phyloP scores from a whole-genome alignment of 108 stramenopile species.

The Fragilaria crotonensis region DNA sequence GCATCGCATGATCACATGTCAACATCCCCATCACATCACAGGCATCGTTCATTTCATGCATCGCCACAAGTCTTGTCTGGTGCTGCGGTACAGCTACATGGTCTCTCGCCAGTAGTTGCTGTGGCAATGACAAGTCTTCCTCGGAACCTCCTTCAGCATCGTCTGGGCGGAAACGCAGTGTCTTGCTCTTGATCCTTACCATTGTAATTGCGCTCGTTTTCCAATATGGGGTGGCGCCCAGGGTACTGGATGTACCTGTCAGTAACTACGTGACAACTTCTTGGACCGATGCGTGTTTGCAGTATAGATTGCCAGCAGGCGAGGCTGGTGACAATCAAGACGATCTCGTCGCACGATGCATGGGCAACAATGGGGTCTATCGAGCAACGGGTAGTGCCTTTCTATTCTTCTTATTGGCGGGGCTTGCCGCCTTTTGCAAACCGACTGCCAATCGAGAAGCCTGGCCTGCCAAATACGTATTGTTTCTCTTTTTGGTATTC shows the following conservation, averaged over 20 bases:
- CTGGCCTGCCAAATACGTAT: constrained; percentile 80
- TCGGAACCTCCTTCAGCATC: constrained; percentile 50
- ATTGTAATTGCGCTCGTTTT: constrained; percentile 54
- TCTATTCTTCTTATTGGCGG: constrained; percentile 63
- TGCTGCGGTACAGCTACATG: constrained; percentile 73
- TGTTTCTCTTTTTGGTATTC: constrained; percentile 55
- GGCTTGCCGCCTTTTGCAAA: constrained; percentile 48
- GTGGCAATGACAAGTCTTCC: constrained; percentile 83
- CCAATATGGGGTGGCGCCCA: constrained; percentile 68
- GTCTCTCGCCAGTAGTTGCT: constrained; percentile 59
- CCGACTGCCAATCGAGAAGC: constrained; percentile 73
- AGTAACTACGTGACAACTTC: constrained; percentile 39
- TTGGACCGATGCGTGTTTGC: constrained; percentile 60
- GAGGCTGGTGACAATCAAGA: constrained; percentile 15
- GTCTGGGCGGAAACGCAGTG: constrained; percentile 77
- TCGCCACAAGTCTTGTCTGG: constrained; percentile 38
- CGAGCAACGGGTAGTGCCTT: constrained; percentile 47
- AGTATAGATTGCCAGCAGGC: too few species aligned
- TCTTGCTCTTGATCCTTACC: constrained; percentile 49
- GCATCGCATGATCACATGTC: too few species aligned
- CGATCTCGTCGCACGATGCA: constrained; percentile 49
- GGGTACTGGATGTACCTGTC: constrained; percentile 25
- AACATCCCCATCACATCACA: constrained; percentile 1
- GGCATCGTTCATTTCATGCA: constrained; percentile 15
- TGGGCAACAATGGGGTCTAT: constrained; percentile 72